A percentile compares a stretch with the other conserved stretches of the same genome.
Evolutionary conservation across 345 rosid species (phyloP).

Genomic region (Theobroma cacao): DNA sequence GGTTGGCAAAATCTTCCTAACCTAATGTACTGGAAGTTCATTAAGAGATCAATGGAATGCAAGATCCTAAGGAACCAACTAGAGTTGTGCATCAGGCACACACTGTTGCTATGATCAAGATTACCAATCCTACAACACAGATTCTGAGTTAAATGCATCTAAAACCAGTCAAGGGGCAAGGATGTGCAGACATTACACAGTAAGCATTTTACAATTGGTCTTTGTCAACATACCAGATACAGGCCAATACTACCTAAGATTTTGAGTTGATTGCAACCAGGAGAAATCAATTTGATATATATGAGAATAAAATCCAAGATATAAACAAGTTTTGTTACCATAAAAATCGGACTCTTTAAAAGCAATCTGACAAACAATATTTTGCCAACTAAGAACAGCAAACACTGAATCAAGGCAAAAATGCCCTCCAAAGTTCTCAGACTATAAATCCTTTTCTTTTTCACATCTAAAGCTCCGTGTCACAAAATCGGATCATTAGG

Average conservation of each 20-base stretch:
- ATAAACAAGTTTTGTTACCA: neutral
- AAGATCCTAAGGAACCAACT: neutral
- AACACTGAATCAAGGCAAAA: neutral
- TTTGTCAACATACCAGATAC: neutral
- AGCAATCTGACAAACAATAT: neutral
- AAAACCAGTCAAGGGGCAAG: neutral
- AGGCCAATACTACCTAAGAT: neutral
- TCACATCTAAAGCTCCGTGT: constrained; percentile 65
- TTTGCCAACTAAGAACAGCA: neutral
- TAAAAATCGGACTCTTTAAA: neutral
- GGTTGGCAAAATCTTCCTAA: neutral
- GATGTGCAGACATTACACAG: too few species aligned
- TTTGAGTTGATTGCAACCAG: neutral
- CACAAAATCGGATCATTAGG: constrained; percentile 71
- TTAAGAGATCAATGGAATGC: neutral
- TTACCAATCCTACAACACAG: neutral
- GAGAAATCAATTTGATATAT: neutral
- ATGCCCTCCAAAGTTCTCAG: neutral
- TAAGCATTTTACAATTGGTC: neutral
- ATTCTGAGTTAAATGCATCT: neutral
- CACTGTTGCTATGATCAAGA: neutral
- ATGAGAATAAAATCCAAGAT: neutral
- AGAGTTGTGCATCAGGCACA: neutral
- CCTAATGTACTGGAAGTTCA: neutral
- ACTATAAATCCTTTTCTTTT: neutral